Base-by-base conservation (phyloP, 73 alveolate genomes). In the Stentor coeruleus region DNA sequence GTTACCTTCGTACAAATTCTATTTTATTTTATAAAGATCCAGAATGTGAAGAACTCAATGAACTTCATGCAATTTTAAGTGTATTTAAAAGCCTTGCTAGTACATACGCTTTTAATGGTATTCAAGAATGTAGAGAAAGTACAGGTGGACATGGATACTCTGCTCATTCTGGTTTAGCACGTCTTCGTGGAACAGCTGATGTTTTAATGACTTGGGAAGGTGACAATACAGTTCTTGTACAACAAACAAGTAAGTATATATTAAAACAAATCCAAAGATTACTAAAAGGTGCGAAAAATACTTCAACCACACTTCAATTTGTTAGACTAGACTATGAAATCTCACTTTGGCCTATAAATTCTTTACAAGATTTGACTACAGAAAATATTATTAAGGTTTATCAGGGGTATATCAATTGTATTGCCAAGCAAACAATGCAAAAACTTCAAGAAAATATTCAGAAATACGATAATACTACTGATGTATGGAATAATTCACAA, bases 131-230 rank as follows among this genome's bases (percentile, higher is more conserved):
- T 59, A 89, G 97, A 82, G 60, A 89, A 82, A 81, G 83, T 38
- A 75, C 90, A 59, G 97, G 97, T 57, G 97, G 97, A 11, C 90
- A 85, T 60, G 97, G 97, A 14, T 91, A 82, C 76, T 93, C 95
- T 15, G 59, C 84, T 76, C 91, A 87, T 72, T 58, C 90, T 4
- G 82, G 88, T 73, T 73, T 94, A 35, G 92, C 92, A 20, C 36
- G 79, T 26, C 37, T 66, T 1, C 36, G n/a, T 28, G 37, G 33
- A 37, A 66, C n/a, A 20, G 49, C n/a, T 28, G 79, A 66, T 26
- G 37, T 66, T 20, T 11, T 28, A 20, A 11, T 40, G 26, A 93
- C 98, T 14, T 92, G 92, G 91, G 98, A 93, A 81, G 98, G 98
- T 14, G 98, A 93, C 58, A 91, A 91, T 86, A 87, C 93, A 15